These are phyloP conservation scores for Thalia dealbata DNA, from an alignment of 176 grass and related monocot genomes.

Conservation along the genomic window DNA sequence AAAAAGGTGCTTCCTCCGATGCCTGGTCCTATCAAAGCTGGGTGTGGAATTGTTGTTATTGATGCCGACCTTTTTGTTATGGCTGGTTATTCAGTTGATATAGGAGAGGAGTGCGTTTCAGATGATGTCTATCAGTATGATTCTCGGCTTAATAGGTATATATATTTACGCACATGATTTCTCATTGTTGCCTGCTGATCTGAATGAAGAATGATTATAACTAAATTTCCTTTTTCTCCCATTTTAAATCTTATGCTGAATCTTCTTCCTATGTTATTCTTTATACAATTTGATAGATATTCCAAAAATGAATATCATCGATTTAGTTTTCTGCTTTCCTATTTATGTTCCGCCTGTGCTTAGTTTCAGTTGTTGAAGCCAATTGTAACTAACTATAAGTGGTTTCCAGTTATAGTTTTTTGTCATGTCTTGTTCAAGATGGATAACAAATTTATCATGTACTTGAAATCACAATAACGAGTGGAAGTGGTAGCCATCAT, in stretches of 20 bases:
- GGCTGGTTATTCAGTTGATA: constrained; percentile 41
- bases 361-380: background rate
- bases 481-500: too few relatives aligned
- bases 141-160: constrained; percentile 65
- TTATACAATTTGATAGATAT: background rate
- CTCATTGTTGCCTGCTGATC: background rate
- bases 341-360: too few relatives aligned
- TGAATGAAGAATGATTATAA: background rate
- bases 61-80: constrained; percentile 54
- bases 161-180: background rate
- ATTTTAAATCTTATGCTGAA: background rate
- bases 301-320: background rate
- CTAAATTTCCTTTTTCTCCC: background rate
- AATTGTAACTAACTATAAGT: background rate
- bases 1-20: constrained; percentile 49
- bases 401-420: background rate
- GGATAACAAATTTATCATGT: background rate
- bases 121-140: constrained; percentile 66
- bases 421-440: background rate
- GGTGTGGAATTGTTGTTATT: constrained; percentile 59
- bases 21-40: constrained; percentile 39
- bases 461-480: too few relatives aligned
- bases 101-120: constrained; percentile 48
- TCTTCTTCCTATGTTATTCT: background rate
- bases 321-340: too few relatives aligned